Evolutionary conservation across 2,329 filamentous ascomycete genomes (phyloP), one percentile per base, ranked within the genome.

Genomic region (Chrysoporthe deuterocubensis): DNA sequence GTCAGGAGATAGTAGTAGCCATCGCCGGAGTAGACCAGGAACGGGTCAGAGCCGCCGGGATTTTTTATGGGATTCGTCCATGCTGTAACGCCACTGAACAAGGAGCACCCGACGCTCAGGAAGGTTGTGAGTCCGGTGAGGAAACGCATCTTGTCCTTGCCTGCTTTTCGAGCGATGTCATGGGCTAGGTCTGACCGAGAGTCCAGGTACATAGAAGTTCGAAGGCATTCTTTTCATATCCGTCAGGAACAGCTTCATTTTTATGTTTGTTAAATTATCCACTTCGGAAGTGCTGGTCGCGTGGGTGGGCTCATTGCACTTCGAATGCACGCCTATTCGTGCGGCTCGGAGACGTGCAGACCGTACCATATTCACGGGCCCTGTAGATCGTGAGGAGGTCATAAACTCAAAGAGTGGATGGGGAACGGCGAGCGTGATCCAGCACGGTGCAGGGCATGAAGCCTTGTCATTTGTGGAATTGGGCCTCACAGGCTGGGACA

Each of bases 1-100:
- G 84, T 84, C 71, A 86, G 81, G 40, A 89, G 77, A n/a, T 62
- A 62, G 70, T 88, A 87, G 75, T 88, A 88, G 71, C 84, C 87
- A 0, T 84, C 85, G 13, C 80, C 82, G 0, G 79, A 79, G 65
- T 81, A 87, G 0, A 82, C 81, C 6, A 88, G 81, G 69, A 83
- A 83, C 0, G 86, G 84, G 71, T 88, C 85, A 26, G 81, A 82
- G 9, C 86, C 85, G 48, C 83, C 80, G 0, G 79, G 80, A 21
- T 78, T 77, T 46, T 82, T 81, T 62, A 88, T 79, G 0, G 85
- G 84, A 68, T 88, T 88, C 44, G 82, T 83, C 71, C 81, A 87
- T 21, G 80, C 77, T 46, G 70, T 65, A 14, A 71, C 71, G 14
- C 66, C 69, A 59, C 71, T 58, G 32, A 73, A 32, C 14, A 76